Base-by-base conservation (phyloP, 495 filamentous ascomycete genomes). In the Amphirosellinia nigrospora region DNA sequence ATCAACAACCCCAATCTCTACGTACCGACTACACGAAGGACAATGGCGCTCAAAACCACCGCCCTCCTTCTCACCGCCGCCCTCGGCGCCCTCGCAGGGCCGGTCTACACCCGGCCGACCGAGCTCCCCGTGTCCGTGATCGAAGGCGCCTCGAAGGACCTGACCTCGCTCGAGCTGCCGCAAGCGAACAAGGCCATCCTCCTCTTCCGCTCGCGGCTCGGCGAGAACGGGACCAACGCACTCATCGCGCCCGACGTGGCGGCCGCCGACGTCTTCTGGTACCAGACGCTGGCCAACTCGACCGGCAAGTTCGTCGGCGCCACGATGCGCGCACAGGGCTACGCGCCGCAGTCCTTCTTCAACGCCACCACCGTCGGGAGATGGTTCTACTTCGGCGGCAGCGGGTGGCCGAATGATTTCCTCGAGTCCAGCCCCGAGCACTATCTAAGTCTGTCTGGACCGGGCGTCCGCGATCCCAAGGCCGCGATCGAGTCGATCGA, bases 391-490 rank as follows among this genome's bases (percentile, higher is more conserved):
- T 16, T 36, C 23, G 48, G 66, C 39, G 74, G 67, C 30, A 69
- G 46, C 2, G 67, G 67, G 19, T 69, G 63, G 64, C 72, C 72
- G 16, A 69, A 67, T 39, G 68, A 72, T 56, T 55, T 52, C 26
- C 53, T 72, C 1, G 41, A 59, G 41, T 60, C 70, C 21, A 70
- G 67, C 64, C 74, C 74, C 30, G 70, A 74, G 65, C 74, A 76
- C 65, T 74, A 74, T 56, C 68, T 68, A 55, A 56, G 64, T 5
- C 13, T 36, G 15, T 62, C 67, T 0, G 64, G 55, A 1, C 13
- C 32, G 15, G 39, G 55, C 32, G 70, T 69, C 39, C 32, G 38
- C 48, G 74, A 72, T 26, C 62, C 63, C 10, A 66, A 61, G 11
- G 53, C 71, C 28, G 10, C 46, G 3, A 58, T 69, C 43, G 70